Evolutionary conservation across 2,329 filamentous ascomycete genomes (phyloP), one percentile per base, ranked within the genome.

Genomic region (Amauroascus niger): DNA sequence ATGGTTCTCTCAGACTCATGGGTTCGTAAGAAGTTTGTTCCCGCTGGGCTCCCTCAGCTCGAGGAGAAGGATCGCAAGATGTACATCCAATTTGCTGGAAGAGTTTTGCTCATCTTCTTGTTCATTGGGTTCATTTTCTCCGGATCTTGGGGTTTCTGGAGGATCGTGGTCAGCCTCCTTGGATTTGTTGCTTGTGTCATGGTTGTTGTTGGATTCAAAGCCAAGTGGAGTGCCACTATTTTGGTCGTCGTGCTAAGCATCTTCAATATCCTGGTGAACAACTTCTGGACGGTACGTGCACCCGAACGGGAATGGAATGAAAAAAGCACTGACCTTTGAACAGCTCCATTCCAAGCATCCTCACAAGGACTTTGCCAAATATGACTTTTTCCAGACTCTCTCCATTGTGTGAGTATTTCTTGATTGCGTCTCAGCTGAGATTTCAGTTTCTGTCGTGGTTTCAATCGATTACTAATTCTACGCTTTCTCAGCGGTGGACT

Each of bases 61-160:
- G 93, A 97, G 69, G 93, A 98, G 79, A 97, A 97, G 82, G 93
- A 98, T 72, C 87, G 90, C 74, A 98, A 97, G 81, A 97, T 97
- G 91, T 98, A 98, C 79, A 94, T 98, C 75, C 93, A 97, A 81
- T 84, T 98, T 58, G 93, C 93, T 61, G 93, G 93, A 33, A 85
- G 93, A 63, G 88, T 98, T 33, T 79, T 98, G 60, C 79, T 98
- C 64, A 97, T 98, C 74, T 96, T 98, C 81, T 80, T 98, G 62
- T 98, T 98, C 71, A 71, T 96, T 61, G 93, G 93, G 56, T 98
- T 98, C 67, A 86, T 98, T 64, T 95, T 96, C 75, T 87, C 88
- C 54, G 93, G 93, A 62, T 79, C 90, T 65, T 98, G 93, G 93
- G 87, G 82, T 65, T 73, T 96, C 65, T 89, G 89, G 79, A 83